Percentiles rank a stretch among this genome's conserved stretches.
phyloP scores from a whole-genome alignment of 441 rosid genomes.

The Erodium texanum region DNA sequence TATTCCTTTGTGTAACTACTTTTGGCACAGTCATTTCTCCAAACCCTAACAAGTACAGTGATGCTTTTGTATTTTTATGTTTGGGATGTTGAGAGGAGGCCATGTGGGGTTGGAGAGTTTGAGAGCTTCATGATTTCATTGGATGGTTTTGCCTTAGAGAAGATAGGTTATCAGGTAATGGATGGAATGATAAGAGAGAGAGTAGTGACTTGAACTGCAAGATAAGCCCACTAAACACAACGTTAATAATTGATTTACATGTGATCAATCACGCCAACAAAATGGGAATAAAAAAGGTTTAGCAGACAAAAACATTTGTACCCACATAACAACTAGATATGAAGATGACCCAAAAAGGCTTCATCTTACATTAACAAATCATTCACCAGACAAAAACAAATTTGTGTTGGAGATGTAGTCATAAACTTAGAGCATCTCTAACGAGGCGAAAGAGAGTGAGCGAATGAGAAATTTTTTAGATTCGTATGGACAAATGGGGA shows the following conservation, averaged over 20 bases:
- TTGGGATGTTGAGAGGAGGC: conserved; percentile 1
- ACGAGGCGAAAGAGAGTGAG: too few species aligned
- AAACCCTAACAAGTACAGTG: too few species aligned
- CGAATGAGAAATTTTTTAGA: too few species aligned
- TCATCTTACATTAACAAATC: too few species aligned
- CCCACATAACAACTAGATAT: background rate
- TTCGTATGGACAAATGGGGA: too few species aligned
- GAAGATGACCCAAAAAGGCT: background rate
- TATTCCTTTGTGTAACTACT: background rate
- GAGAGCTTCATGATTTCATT: conserved; percentile 4
- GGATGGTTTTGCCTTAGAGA: background rate
- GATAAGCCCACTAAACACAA: background rate
- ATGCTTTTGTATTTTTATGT: background rate
- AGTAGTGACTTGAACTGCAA: background rate
- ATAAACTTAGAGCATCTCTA: too few species aligned
- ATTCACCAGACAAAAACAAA: too few species aligned
- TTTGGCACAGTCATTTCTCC: too few species aligned
- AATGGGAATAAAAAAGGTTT: too few species aligned
- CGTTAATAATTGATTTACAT: background rate
- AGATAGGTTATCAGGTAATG: background rate
- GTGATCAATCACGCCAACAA: background rate
- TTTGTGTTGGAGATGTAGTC: too few species aligned
- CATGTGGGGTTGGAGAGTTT: conserved; percentile 14
- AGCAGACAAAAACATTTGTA: background rate
- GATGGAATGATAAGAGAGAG: background rate